Conservation (phyloP, 192 early-diverging fungal species). For the Podila horticola region DNA sequence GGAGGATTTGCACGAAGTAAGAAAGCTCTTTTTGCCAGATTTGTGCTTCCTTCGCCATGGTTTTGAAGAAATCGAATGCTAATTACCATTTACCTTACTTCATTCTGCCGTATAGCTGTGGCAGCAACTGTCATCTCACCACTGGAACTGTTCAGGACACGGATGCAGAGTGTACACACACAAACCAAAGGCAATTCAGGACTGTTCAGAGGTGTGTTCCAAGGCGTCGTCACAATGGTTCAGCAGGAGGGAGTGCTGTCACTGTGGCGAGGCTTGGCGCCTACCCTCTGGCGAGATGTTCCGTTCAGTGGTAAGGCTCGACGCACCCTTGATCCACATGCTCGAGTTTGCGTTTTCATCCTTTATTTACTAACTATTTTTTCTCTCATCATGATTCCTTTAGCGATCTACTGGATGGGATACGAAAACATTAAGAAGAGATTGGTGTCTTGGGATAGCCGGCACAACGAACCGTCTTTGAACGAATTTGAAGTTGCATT, state of each 20-base stretch:
- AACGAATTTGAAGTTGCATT: constrained; percentile 78
- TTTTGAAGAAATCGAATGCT: too few species aligned
- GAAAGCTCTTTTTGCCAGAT: too few species aligned
- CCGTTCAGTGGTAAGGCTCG: constrained; percentile 80
- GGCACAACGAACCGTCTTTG: constrained; percentile 10
- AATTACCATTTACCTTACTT: background rate
- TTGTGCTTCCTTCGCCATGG: too few species aligned
- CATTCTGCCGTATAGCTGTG: constrained; percentile 56
- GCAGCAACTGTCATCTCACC: constrained; percentile 88
- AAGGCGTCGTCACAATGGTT: constrained; percentile 70
- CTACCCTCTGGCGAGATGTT: constrained; percentile 94
- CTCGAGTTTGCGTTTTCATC: background rate
- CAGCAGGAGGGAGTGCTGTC: constrained; percentile 64
- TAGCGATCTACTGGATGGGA: constrained; percentile 91
- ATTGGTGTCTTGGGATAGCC: constrained; percentile 23
- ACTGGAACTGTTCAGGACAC: constrained; percentile 89
- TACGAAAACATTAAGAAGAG: constrained; percentile 83
- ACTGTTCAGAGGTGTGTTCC: constrained; percentile 64
- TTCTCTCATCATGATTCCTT: too few species aligned
- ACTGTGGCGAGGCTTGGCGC: constrained; percentile 88
- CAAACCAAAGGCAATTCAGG: constrained; percentile 60
- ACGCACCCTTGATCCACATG: background rate
- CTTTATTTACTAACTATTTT: background rate
- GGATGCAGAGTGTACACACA: constrained; percentile 82
- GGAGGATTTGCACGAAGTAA: constrained; percentile 83